Conservation (phyloP, 257 asterid species). For the Paulownia fortunei region DNA sequence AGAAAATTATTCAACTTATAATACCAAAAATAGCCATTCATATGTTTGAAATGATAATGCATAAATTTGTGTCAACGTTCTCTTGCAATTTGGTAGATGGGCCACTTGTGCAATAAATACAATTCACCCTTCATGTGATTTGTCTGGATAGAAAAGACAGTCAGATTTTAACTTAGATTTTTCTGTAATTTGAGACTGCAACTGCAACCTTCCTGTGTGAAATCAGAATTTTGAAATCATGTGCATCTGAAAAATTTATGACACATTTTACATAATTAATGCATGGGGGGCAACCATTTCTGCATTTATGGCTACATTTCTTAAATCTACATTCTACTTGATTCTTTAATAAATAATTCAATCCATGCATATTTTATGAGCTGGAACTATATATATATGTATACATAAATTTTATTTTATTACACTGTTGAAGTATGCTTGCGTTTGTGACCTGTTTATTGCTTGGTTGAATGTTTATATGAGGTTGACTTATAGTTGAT, state of each 20-base stretch:
- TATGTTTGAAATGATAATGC: not conserved
- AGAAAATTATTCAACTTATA: not conserved
- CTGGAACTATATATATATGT: too few species aligned
- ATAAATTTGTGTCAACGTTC: not conserved
- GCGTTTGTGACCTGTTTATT: constrained; percentile 23
- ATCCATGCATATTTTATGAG: not conserved
- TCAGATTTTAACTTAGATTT: constrained; percentile 7
- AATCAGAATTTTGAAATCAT: constrained; percentile 16
- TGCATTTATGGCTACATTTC: constrained; percentile 11
- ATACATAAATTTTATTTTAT: not conserved
- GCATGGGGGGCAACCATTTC: not conserved
- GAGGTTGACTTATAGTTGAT: constrained; percentile 29
- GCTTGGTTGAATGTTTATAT: constrained; percentile 7
- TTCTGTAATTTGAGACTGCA: not conserved
- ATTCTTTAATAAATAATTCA: not conserved
- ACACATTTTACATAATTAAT: not conserved
- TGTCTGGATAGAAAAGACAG: constrained; percentile 25
- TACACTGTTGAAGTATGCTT: not conserved
- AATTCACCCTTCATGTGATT: constrained; percentile 33
- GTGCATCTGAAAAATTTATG: not conserved
- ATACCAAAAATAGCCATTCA: not conserved
- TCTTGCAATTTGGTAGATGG: constrained; percentile 30
- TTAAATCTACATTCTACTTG: not conserved
- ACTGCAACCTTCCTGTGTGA: constrained; percentile 16
- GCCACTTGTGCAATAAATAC: constrained; percentile 19